phyloP scores from a whole-genome alignment of 441 rosid species.

The Bocquillonia castaneifolia region DNA sequence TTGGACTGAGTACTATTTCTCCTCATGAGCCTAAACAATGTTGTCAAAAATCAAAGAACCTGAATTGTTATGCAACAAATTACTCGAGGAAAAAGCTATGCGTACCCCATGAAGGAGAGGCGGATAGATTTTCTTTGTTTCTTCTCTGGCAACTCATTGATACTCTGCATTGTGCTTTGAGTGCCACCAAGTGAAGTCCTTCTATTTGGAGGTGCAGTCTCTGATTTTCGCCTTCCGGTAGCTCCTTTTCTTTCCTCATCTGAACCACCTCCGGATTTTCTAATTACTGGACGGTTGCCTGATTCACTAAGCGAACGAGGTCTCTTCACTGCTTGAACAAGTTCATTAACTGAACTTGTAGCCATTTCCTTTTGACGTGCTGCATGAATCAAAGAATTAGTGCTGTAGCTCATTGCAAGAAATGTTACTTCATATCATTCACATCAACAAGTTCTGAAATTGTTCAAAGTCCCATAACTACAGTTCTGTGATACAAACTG shows the following conservation, averaged over 20 bases:
- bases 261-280: slow-evolving; percentile 51
- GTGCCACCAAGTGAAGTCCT: slow-evolving; percentile 40
- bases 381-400: slow-evolving; percentile 27
- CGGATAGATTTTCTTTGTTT: slow-evolving; percentile 59
- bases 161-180: slow-evolving; percentile 70
- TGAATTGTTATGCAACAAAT: not conserved
- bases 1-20: slow-evolving; percentile 40
- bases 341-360: slow-evolving; percentile 66
- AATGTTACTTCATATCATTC: not conserved
- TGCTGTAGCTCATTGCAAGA: not conserved
- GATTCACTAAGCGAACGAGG: slow-evolving; percentile 88
- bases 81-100: not conserved
- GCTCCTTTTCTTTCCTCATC: slow-evolving; percentile 40
- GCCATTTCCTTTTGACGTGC: slow-evolving; percentile 89
- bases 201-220: slow-evolving; percentile 47
- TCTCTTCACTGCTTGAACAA: slow-evolving; percentile 75
- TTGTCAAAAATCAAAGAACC: not conserved
- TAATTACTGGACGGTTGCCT: slow-evolving; percentile 37
- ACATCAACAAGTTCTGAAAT: not conserved
- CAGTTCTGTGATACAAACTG: not conserved
- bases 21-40: slow-evolving; percentile 44
- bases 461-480: not conserved
- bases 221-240: slow-evolving; percentile 50
- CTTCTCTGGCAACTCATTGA: slow-evolving; percentile 70
- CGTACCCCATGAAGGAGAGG: slow-evolving; percentile 74